Evolutionary conservation across 768 basidiomycete genomes (phyloP), one percentile per base, ranked within the genome.

Genomic region (Lenzites betulinus): DNA sequence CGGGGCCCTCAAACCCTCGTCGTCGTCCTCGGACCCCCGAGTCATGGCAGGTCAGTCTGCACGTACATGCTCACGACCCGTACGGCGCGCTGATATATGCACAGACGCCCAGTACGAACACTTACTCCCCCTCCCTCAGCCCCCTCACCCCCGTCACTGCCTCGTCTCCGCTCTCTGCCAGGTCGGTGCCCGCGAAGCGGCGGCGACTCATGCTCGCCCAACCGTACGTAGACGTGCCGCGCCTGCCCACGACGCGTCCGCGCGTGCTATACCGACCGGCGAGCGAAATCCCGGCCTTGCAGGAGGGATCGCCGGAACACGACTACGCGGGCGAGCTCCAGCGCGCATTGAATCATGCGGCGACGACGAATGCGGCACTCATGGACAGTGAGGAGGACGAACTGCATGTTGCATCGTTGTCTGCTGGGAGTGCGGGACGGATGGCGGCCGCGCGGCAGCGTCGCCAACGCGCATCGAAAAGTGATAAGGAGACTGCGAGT

Each of bases 311-410:
- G 5, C 22, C 26, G 8, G 53, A 43, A 7, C 12, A 1, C 0
- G 53, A 60, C 41, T 50, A 54, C 28, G 59, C 52, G 6, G 39
- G 15, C 18, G 39, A 54, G 42, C 59, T 60, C 11, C 18, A 41
- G 15, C 38, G 30, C 1, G 52, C 28, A 0, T 25, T 60, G 16
- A 54, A 54, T 33, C 28, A 54, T 1, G 59, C 59, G n/a, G 22
- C 52, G 6, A 11, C 22, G 2, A n/a, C 13, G 13, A 60, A 60
- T 23, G 48, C 38, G 4, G 20, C 33, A 5, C 33, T 50, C 16
- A 58, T 50, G 56, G n/a, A n/a, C n/a, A n/a, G n/a, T n/a, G n/a
- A n/a, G n/a, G n/a, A n/a, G n/a, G n/a, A n/a, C n/a, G n/a, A n/a
- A n/a, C n/a, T n/a, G n/a, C n/a, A n/a, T n/a, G n/a, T n/a, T n/a